Evolutionary conservation across 2,329 filamentous ascomycete species (phyloP).

Genomic region (Calonectria multiphialidica): DNA sequence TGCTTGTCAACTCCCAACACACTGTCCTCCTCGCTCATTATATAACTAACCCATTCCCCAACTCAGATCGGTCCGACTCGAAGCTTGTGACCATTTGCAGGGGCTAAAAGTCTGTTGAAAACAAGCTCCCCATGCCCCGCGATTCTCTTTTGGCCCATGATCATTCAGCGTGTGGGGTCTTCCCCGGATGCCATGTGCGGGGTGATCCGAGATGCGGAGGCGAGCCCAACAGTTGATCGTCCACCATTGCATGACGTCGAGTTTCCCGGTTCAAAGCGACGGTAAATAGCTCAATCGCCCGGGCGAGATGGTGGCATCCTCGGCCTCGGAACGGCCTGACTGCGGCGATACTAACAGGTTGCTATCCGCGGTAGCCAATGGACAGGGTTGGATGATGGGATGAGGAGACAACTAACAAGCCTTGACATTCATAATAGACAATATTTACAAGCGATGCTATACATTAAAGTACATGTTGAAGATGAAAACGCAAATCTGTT

Average conservation of each 20-base stretch:
- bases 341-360: neutral
- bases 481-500: conserved; percentile 35
- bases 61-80: neutral
- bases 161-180: neutral
- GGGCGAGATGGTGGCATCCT: neutral
- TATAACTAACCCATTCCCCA: neutral
- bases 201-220: conserved; percentile 17
- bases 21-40: neutral
- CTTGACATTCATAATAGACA: neutral
- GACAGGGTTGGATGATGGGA: neutral
- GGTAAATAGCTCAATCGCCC: neutral
- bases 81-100: conserved; percentile 8
- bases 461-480: conserved; percentile 28
- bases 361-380: neutral
- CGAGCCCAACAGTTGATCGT: neutral
- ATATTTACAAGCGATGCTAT: neutral
- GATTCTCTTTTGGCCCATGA: conserved; percentile 4
- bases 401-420: neutral
- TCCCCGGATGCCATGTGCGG: conserved; percentile 17
- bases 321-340: neutral
- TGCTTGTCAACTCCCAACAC: neutral
- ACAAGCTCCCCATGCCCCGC: neutral
- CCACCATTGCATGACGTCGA: neutral
- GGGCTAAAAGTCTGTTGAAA: neutral
- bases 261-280: neutral